Evolutionary conservation across 75 land plant genomes (phyloP).

Genomic region (Isoetes taiwanensis): DNA sequence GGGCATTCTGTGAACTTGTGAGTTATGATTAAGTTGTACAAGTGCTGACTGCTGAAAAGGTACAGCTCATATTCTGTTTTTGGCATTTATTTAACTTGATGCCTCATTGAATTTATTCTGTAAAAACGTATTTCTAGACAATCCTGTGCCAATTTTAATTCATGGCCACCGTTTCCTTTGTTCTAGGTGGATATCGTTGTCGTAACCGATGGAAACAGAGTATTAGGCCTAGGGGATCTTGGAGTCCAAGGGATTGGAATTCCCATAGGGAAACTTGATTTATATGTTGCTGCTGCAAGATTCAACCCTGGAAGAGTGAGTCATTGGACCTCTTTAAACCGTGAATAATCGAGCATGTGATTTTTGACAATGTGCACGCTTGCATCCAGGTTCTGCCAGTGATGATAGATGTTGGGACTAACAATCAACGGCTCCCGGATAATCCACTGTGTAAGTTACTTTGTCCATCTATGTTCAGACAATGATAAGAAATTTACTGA

Average conservation of each 20-base stretch:
- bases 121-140: too few species aligned
- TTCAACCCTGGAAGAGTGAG: constrained; percentile 94
- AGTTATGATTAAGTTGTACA: too few species aligned
- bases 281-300: constrained; percentile 99
- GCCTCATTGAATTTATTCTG: too few species aligned
- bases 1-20: too few species aligned
- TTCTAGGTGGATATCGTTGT: constrained; percentile 99
- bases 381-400: constrained; percentile 77
- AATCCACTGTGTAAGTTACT: constrained; percentile 75
- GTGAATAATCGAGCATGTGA: not conserved
- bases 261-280: constrained; percentile 89
- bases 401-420: constrained; percentile 98
- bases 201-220: constrained; percentile 98
- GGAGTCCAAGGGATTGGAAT: constrained; percentile 98
- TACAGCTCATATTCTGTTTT: too few species aligned
- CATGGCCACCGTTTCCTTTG: too few species aligned
- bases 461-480: too few species aligned
- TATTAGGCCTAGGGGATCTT: constrained; percentile 94
- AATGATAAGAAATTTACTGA: too few species aligned
- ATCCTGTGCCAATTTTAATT: too few species aligned
- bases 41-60: too few species aligned
- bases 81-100: too few species aligned
- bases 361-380: not conserved
- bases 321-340: not conserved
- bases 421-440: constrained; percentile 75